Percentiles rank a stretch among this genome's conserved stretches.
Evolutionary conservation across 2,329 filamentous ascomycete species (phyloP).

Genomic region (Epichloe glyceriae): DNA sequence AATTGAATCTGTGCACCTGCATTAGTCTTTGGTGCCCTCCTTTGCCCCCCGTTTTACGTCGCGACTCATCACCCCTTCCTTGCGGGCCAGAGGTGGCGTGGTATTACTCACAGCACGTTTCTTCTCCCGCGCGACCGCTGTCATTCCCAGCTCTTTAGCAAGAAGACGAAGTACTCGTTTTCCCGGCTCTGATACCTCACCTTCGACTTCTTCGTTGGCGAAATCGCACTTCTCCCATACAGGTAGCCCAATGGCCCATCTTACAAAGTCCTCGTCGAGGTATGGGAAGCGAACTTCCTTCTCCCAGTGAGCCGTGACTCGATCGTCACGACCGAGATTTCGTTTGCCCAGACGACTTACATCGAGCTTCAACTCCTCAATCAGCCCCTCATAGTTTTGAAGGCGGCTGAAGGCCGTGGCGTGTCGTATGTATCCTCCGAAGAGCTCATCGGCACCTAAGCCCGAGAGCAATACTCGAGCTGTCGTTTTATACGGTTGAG

Average conservation of each 20-base stretch:
- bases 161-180: conserved; percentile 73
- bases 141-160: conserved; percentile 62
- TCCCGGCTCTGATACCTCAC: conserved; percentile 43
- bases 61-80: neutral
- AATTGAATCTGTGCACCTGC: conserved; percentile 56
- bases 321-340: conserved; percentile 90
- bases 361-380: conserved; percentile 76
- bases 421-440: conserved; percentile 85
- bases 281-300: conserved; percentile 84
- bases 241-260: conserved; percentile 60
- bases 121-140: conserved; percentile 65
- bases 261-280: conserved; percentile 76
- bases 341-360: conserved; percentile 76
- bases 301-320: conserved; percentile 79
- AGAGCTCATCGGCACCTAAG: conserved; percentile 89
- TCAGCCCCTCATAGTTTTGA: conserved; percentile 53
- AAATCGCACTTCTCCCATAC: conserved; percentile 88
- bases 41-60: neutral
- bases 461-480: conserved; percentile 83
- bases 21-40: neutral
- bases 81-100: neutral
- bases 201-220: conserved; percentile 29
- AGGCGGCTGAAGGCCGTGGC: conserved; percentile 57
- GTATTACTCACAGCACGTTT: conserved; percentile 34
- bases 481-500: conserved; percentile 45